Evolutionary conservation across 352 stramenopile genomes (phyloP), one percentile per base, ranked within the genome.

Genomic region (Thalassiosira hispida): DNA sequence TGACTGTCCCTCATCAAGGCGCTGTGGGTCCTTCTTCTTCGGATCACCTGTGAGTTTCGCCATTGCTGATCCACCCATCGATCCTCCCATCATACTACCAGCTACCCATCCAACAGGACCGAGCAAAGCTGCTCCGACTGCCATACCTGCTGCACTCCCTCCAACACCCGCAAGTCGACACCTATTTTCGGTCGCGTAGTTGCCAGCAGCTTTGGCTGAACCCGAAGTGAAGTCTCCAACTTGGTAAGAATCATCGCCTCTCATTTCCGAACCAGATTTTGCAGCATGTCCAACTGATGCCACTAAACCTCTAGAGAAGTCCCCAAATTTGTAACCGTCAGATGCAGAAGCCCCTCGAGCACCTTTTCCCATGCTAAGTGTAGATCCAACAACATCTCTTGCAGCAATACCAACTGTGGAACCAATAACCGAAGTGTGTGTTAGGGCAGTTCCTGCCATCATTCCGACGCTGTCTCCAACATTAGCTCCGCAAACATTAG

Each of bases 301-400:
- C 25, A 44, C 18, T 2, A 66, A 12, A 33, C 57, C 57, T 4
- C 62, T 42, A 12, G 51, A 56, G 44, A 66, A 66, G 12, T 66
- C 57, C 20, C 70, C 70, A 38, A 79, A 79, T 29, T 79, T 3
- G 51, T 79, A 79, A 40, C 52, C 60, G 27, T 79, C 70, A 57
- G 22, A 59, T 11, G 42, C 33, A 23, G 18, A 14, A 31, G 59
- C 70, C 22, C 59, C 61, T 49, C 70, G 49, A 14, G 23, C 20
- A 14, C 40, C 52, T 52, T 79, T 79, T 18, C 70, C 70, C 7
- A 49, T 29, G 4, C 49, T 73, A 25, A 79, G 40, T 14, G 59
- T 35, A 1, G 31, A 42, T 0, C 61, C 53, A 14, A 79, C 42
- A 9, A 23, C 40, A 60, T 79, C 62, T 27, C 46, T 33, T 1